These are phyloP conservation scores for Malus hybrid DNA, from an alignment of 331 rosid genomes.

Conservation along the genomic window DNA sequence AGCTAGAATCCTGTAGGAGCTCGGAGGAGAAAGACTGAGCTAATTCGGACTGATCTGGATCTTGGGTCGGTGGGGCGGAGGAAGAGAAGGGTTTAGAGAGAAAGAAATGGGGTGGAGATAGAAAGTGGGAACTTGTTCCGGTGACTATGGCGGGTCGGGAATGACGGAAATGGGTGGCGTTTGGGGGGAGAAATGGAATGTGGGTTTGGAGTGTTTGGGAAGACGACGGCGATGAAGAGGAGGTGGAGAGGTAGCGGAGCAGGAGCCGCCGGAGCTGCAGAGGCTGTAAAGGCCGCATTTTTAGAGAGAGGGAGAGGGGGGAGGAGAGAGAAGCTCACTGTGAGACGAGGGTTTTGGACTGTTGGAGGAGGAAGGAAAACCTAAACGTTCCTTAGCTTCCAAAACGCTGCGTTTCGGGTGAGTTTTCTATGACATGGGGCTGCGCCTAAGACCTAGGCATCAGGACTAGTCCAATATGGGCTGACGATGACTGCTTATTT, in stretches of 20 bases:
- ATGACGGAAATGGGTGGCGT: slow-evolving; percentile 16
- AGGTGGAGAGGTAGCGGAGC: slow-evolving; percentile 27
- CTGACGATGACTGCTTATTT: too few relatives aligned
- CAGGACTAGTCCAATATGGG: too few relatives aligned
- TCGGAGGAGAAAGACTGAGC: slow-evolving; percentile 45
- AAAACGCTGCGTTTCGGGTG: not conserved
- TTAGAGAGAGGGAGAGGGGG: not conserved
- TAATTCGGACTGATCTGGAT: slow-evolving; percentile 25
- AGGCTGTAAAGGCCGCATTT: slow-evolving; percentile 52
- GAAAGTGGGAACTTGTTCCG: not conserved
- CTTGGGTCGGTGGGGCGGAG: not conserved
- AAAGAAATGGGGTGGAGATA: slow-evolving; percentile 14
- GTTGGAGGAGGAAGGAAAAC: not conserved
- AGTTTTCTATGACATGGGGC: not conserved
- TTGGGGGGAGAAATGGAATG: not conserved
- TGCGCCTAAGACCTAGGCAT: not conserved
- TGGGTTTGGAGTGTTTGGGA: slow-evolving; percentile 3
- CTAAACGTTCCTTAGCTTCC: not conserved
- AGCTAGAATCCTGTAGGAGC: slow-evolving; percentile 39
- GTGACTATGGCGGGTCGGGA: slow-evolving; percentile 6
- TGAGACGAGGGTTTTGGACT: too few relatives aligned
- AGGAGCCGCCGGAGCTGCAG: slow-evolving; percentile 52
- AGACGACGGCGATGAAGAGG: slow-evolving; percentile 10
- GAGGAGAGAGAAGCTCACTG: not conserved
- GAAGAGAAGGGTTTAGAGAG: slow-evolving; percentile 24